Base-by-base conservation (phyloP, 768 basidiomycete genomes). In the Leccinum fibrillosum region DNA sequence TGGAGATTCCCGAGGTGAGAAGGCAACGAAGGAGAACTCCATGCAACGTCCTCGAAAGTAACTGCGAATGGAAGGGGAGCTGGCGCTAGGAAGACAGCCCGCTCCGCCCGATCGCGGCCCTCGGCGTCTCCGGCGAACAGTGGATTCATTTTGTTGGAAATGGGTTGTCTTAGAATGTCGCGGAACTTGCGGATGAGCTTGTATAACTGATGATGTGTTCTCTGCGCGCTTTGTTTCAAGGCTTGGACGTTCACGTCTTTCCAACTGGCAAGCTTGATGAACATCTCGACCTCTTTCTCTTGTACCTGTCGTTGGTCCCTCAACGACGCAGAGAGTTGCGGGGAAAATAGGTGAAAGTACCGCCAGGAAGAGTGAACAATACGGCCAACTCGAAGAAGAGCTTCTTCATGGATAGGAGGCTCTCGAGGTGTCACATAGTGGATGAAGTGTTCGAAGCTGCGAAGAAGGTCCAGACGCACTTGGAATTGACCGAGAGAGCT, bases 181-280 rank as follows among this genome's bases (percentile, higher is more conserved):
- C 94, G 85, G 78, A 94, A 96, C 76, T 93, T 97, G 53, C 92
- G 85, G 58, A 98, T 83, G 61, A 86, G 82, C 71, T 92, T 93
- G 82, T 92, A 94, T 2, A 99, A 77, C 62, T 95, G 92, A 58
- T 86, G 87, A 70, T 99, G 97, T 2, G 93, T 94, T 66, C 80
- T 86, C 58, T 90, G 86, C 0, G 97, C 94, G 68, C 94, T 97
- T 59, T 90, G 87, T 71, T 89, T 91, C 57, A 99, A 79, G 2
- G 97, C 94, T 62, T 92, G 88, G 10, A 98, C 90, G 66, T 98
- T 99, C 68, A 94, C 78, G 68, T 99, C 97, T 72, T 91, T 97
- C 97, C 97, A 98, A 67, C 94, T 98, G 2, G 97, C 97, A 48
- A 99, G 79, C 72, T 94, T 96, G 77, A 98, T 88, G 69, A 94